phyloP scores from a whole-genome alignment of 108 stramenopile species.

The Mediolabrus comicus region DNA sequence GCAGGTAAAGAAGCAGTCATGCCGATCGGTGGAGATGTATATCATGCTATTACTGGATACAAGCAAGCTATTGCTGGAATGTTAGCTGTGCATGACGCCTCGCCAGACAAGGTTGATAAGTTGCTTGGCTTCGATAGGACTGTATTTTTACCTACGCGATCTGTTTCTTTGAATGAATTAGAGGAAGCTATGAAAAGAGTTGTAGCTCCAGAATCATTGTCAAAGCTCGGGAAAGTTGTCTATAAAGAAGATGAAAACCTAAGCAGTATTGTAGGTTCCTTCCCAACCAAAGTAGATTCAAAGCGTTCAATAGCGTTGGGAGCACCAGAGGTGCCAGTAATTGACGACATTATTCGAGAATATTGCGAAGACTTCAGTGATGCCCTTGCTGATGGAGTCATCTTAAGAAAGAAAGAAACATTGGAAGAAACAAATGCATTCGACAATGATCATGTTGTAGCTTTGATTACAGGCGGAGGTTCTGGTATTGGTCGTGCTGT shows the following conservation, averaged over 20 bases:
- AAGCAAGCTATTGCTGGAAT: conserved; percentile 44
- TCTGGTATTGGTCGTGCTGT: conserved; percentile 74
- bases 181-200: conserved; percentile 40
- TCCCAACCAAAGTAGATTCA: conserved; percentile 57
- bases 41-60: conserved; percentile 55
- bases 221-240: conserved; percentile 32
- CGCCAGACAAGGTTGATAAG: conserved; percentile 21
- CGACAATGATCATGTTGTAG: conserved; percentile 34
- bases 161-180: conserved; percentile 45
- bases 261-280: conserved; percentile 39
- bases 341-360: conserved; percentile 51
- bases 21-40: conserved; percentile 45
- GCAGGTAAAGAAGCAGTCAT: conserved; percentile 37
- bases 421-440: not conserved
- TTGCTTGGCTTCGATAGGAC: conserved; percentile 61
- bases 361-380: conserved; percentile 46
- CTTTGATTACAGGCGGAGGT: conserved; percentile 74
- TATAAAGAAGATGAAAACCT: conserved; percentile 53
- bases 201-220: conserved; percentile 12
- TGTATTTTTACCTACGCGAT: conserved; percentile 49
- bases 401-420: not conserved
- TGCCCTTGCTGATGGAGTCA: conserved; percentile 44
- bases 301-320: conserved; percentile 43
- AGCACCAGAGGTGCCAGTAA: conserved; percentile 30
- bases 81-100: conserved; percentile 48